Percentiles rank a stretch among this genome's conserved stretches.
These are phyloP conservation scores for Inga oerstediana DNA, from an alignment of 306 rosid genomes.

Conservation along the genomic window DNA sequence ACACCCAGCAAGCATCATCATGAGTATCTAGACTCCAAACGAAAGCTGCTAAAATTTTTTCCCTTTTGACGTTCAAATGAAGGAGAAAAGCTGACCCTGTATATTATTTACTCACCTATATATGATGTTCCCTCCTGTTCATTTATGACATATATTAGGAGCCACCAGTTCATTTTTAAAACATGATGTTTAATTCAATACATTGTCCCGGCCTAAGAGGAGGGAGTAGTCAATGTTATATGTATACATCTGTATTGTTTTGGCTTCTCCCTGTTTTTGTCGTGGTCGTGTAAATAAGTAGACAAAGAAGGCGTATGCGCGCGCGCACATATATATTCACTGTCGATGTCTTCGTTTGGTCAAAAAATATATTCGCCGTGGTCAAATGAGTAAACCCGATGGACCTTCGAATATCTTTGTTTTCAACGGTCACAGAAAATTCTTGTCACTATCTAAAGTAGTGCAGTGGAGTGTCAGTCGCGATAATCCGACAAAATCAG, in stretches of 20 bases:
- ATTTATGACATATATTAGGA: constrained; percentile 1
- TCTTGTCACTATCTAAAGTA: constrained; percentile 44
- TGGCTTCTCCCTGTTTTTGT: no score
- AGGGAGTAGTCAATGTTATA: neutral
- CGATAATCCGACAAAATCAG: constrained; percentile 88
- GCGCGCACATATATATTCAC: neutral
- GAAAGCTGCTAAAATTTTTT: constrained; percentile 47
- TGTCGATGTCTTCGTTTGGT: neutral
- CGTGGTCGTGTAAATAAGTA: no score
- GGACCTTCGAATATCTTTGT: neutral
- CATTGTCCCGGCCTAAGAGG: neutral
- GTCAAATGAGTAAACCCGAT: neutral
- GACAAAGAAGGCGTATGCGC: neutral
- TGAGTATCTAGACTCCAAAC: constrained; percentile 55
- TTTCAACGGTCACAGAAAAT: constrained; percentile 34
- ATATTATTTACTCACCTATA: neutral
- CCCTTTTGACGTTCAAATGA: constrained; percentile 42
- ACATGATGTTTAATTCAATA: neutral
- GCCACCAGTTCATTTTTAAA: constrained; percentile 1
- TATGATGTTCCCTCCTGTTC: constrained; percentile 29
- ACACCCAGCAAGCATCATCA: constrained; percentile 65
- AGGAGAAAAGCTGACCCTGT: constrained; percentile 14
- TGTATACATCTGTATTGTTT: no score
- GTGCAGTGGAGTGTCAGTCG: constrained; percentile 48
- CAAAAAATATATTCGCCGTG: neutral